phyloP scores from a whole-genome alignment of 179 eudicot species.

The Camellia oleifera region DNA sequence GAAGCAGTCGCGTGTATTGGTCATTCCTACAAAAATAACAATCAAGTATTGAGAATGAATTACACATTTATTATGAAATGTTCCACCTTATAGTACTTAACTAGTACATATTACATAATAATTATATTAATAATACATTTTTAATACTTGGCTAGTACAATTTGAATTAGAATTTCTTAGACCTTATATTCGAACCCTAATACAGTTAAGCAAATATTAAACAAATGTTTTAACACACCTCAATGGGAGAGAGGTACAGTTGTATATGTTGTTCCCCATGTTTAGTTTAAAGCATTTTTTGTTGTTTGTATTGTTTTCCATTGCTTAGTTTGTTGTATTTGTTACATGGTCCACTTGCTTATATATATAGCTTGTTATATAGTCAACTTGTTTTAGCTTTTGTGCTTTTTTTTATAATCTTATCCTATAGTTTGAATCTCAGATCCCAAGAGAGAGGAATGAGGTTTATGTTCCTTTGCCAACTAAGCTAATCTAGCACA shows the following conservation, averaged over 20 bases:
- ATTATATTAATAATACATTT: too few species aligned
- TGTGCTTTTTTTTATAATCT: background rate
- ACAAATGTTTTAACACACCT: background rate
- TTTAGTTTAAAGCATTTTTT: background rate
- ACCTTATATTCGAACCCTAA: background rate
- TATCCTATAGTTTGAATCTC: slow-evolving; percentile 11
- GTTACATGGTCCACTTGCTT: slow-evolving; percentile 6
- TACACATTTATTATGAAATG: too few species aligned
- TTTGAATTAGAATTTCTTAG: background rate
- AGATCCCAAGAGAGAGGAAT: slow-evolving; percentile 15
- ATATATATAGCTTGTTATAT: background rate
- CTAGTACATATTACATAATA: too few species aligned
- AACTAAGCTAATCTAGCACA: background rate
- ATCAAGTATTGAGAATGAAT: too few species aligned
- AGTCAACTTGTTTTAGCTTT: background rate
- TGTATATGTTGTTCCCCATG: slow-evolving; percentile 3
- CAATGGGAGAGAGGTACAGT: slow-evolving; percentile 12
- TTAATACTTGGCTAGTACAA: too few species aligned
- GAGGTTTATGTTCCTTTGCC: slow-evolving; percentile 11
- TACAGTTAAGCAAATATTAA: slow-evolving; percentile 10
- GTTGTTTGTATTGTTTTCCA: slow-evolving; percentile 1
- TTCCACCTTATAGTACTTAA: too few species aligned
- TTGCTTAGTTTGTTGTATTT: background rate
- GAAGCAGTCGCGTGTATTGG: too few species aligned
- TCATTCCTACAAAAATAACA: too few species aligned